A percentile compares a stretch with the other conserved stretches of the same genome.
Conservation (phyloP, 495 filamentous ascomycete genomes). For the Pseudotulostoma volvatum region DNA sequence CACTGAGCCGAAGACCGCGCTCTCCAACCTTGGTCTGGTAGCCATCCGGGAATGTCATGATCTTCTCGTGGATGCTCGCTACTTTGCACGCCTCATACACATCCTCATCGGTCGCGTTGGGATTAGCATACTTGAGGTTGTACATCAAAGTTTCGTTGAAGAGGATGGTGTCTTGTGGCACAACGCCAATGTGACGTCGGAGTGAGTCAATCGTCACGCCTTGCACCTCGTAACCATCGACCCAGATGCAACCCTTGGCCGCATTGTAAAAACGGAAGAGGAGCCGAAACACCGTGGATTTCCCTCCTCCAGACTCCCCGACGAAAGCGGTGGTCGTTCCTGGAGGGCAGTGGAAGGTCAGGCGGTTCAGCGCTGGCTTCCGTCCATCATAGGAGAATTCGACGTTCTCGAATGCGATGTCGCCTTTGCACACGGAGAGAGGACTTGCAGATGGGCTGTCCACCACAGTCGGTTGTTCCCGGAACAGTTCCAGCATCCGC, state of each 20-base stretch:
- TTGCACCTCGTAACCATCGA: constrained; percentile 74
- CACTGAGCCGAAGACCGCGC: constrained; percentile 78
- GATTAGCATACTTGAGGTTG: constrained; percentile 90
- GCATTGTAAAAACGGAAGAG: constrained; percentile 92
- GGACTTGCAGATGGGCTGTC: constrained; percentile 41
- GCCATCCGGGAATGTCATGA: constrained; percentile 78
- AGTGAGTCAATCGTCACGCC: constrained; percentile 87
- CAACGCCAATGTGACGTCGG: constrained; percentile 78
- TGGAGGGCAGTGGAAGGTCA: constrained; percentile 67
- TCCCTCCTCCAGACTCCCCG: constrained; percentile 90
- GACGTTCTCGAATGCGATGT: constrained; percentile 72
- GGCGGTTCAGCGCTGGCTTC: constrained; percentile 66
- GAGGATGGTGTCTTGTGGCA: constrained; percentile 88
- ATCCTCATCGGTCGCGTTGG: constrained; percentile 66
- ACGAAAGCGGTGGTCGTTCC: constrained; percentile 93
- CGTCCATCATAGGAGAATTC: constrained; percentile 81
- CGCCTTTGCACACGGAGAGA: constrained; percentile 52
- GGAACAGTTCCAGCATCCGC: constrained; percentile 87
- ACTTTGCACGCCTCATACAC: constrained; percentile 80
- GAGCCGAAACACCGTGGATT: constrained; percentile 91
- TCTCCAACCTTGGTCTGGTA: constrained; percentile 91
- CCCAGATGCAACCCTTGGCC: constrained; percentile 53
- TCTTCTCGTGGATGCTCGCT: constrained; percentile 92
- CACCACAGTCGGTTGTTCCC: constrained; percentile 78
- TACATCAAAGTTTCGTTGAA: constrained; percentile 98